Base-by-base conservation (phyloP, 2,329 filamentous ascomycete species). In the Nigrospora osmanthi region DNA sequence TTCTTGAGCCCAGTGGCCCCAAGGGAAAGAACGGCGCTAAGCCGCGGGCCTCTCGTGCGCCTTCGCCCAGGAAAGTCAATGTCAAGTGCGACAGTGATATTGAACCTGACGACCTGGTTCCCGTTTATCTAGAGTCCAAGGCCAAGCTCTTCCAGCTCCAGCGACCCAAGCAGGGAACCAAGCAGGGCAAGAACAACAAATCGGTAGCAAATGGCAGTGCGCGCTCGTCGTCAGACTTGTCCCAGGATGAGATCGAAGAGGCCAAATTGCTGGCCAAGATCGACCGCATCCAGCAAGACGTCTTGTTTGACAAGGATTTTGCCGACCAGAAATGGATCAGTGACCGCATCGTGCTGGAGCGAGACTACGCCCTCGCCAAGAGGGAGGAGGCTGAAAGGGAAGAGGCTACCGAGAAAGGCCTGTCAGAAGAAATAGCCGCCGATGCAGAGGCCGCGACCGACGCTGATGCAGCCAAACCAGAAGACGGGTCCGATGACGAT, bases 61-160 rank as follows among this genome's bases (percentile, higher is more conserved):
- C 54, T 2, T 57, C 66, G 1, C 56, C 63, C 0, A 76, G 68
- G 53, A 77, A 71, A 52, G 37, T 65, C 1, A 52, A 63, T 3
- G 64, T 78, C 7, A 69, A 70, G n/a, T 83, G 71, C 47, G 79
- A 86, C 57, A 80, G 78, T 55, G 83, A 87, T 48, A 78, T 89
- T 53, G 84, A 89, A 51, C 85, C 86, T 2, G 85, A 90, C 50
- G 77, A 85, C 35, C 69, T 91, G 46, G 71, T 90, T 23, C 82
- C 87, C 1, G 78, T 81, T 47, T 97, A 91, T 63, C 56, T 98
- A 16, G 79, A 83, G 14, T 78, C 87, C 15, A 90, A 89, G 63
- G 70, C 76, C 43, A 83, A 72, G 51, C 70, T 84, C n/a, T 85
- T 82, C 62, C 71, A 73, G 38, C 62, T 83, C 14, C 75, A 83